phyloP scores from a whole-genome alignment of 805 yeast genomes.

The Pichia phayaonensis region DNA sequence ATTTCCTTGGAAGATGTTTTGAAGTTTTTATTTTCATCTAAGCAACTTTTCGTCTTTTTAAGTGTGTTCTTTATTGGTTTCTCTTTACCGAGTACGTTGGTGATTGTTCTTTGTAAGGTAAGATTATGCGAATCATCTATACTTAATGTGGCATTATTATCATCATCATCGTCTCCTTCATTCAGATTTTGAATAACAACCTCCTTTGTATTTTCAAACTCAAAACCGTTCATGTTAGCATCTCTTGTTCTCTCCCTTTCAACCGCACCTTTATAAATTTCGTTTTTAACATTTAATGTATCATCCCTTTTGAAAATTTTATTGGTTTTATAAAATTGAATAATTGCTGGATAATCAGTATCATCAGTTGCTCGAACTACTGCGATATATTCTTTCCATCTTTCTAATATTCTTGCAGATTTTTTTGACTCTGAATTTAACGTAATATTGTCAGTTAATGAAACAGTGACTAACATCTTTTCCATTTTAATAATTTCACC shows the following conservation, averaged over 20 bases:
- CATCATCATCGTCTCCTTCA: neutral
- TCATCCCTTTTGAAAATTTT: conserved; percentile 25
- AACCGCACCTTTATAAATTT: neutral
- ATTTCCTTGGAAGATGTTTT: neutral
- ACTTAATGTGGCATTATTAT: neutral
- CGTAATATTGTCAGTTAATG: conserved; percentile 31
- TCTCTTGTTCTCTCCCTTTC: conserved; percentile 1
- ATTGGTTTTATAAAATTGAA: conserved; percentile 55
- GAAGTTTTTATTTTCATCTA: neutral
- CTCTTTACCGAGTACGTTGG: neutral
- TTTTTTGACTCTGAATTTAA: conserved; percentile 21
- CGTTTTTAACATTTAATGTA: neutral
- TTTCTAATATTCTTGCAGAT: conserved; percentile 44
- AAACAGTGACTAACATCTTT: conserved; percentile 50
- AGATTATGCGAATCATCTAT: neutral
- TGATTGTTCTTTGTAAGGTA: neutral
- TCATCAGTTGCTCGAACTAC: conserved; percentile 61
- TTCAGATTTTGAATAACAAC: neutral
- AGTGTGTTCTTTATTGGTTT: neutral
- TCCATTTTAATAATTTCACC: conserved; percentile 66
- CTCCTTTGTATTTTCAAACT: neutral
- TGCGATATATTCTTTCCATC: conserved; percentile 76
- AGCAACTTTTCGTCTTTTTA: neutral
- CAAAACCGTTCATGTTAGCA: neutral
- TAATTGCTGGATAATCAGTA: conserved; percentile 40